A percentile compares a stretch with the other conserved stretches of the same genome.
Conservation (phyloP, 163 green algal species). For the Chlorella variabilis region DNA sequence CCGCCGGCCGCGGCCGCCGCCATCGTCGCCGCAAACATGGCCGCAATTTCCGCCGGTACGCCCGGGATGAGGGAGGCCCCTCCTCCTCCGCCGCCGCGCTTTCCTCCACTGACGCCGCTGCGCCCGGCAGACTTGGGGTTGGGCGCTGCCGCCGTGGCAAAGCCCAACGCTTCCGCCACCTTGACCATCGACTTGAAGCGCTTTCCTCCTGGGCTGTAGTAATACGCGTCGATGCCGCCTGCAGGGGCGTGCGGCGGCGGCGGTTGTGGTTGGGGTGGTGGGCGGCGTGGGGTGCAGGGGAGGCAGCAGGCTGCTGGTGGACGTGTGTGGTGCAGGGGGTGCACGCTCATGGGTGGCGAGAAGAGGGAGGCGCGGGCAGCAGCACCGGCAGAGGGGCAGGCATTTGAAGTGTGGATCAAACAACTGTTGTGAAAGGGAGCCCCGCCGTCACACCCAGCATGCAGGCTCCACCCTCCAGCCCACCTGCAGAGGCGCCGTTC, state of each 20-base stretch:
- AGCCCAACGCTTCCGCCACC: conserved; percentile 36
- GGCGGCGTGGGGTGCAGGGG: too few species aligned
- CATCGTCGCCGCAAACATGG: conserved; percentile 26
- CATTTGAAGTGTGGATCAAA: too few species aligned
- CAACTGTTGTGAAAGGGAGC: too few species aligned
- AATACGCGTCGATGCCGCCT: conserved; percentile 47
- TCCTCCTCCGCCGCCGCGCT: background rate
- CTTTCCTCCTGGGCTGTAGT: conserved; percentile 39
- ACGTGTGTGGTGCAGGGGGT: too few species aligned
- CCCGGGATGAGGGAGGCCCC: background rate
- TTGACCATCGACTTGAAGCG: conserved; percentile 47
- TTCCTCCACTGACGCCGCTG: background rate
- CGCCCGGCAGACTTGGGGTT: background rate
- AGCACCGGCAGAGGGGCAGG: too few species aligned
- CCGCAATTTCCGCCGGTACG: background rate
- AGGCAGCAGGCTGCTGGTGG: background rate
- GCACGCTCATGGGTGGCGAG: too few species aligned
- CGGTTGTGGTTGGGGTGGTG: background rate
- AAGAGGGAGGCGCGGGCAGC: too few species aligned
- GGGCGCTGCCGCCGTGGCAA: background rate
- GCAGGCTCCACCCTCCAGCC: too few species aligned
- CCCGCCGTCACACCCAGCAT: too few species aligned
- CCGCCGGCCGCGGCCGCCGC: background rate
- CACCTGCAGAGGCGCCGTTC: conserved; percentile 39
- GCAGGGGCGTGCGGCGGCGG: background rate